Percentiles rank a stretch among this genome's conserved stretches.
Conservation (phyloP, 2,329 filamentous ascomycete species). For the Colletotrichum ledebouriae region DNA sequence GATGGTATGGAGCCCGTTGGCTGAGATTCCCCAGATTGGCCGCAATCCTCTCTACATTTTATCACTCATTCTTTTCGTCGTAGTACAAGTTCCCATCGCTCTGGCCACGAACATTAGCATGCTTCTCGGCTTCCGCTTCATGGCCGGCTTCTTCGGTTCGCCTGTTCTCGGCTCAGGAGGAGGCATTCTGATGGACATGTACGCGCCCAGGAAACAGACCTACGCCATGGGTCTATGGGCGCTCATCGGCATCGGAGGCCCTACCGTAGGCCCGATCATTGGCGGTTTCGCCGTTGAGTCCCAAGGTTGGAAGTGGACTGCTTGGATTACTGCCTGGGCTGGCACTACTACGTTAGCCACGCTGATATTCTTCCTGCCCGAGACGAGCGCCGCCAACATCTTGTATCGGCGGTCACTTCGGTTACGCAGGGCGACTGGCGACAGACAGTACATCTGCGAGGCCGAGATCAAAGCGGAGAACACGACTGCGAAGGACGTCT, state of each 20-base stretch:
- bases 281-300: conserved; percentile 37
- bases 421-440: conserved; percentile 41
- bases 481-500: conserved; percentile 37
- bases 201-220: conserved; percentile 28
- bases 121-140: conserved; percentile 44
- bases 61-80: conserved; percentile 41
- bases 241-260: conserved; percentile 32
- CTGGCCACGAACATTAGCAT: conserved; percentile 41
- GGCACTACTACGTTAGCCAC: conserved; percentile 37
- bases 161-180: conserved; percentile 27
- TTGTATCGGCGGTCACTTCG: conserved; percentile 43
- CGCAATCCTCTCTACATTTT: conserved; percentile 42
- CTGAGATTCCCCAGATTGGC: conserved; percentile 43
- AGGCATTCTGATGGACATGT: conserved; percentile 31
- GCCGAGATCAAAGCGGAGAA: conserved; percentile 40
- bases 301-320: conserved; percentile 45
- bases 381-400: conserved; percentile 46
- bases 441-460: conserved; percentile 30
- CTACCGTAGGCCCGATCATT: conserved; percentile 37
- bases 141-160: conserved; percentile 44
- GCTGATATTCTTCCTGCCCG: conserved; percentile 46
- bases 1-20: conserved; percentile 43
- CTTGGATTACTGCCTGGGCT: conserved; percentile 45
- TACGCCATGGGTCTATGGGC: conserved; percentile 27
- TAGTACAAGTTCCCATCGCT: conserved; percentile 38